Conservation (phyloP, 176 grass and related monocot species). For the Carex parvula region DNA sequence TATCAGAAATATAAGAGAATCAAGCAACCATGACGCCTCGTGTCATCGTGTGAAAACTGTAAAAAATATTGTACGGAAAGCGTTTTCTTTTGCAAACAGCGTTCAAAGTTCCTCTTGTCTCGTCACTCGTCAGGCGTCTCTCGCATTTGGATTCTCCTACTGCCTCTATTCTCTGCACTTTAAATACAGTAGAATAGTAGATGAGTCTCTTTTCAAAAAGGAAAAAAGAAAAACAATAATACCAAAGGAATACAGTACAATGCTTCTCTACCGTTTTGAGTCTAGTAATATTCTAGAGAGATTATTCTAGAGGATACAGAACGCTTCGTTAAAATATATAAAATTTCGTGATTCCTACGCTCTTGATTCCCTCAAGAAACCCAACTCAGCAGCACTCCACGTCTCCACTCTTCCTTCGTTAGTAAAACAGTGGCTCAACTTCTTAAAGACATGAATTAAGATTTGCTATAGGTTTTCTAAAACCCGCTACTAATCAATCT, state of each 20-base stretch:
- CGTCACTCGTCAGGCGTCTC: constrained; percentile 5
- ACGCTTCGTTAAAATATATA: constrained; percentile 25
- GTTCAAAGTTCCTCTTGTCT: constrained; percentile 38
- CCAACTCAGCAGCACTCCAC: not conserved
- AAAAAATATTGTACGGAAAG: not conserved
- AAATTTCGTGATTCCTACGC: constrained; percentile 4
- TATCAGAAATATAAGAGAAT: not conserved
- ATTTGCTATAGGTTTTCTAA: not conserved
- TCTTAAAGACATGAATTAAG: constrained; percentile 29
- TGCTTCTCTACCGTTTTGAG: not conserved
- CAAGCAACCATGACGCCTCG: constrained; percentile 6
- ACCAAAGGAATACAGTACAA: not conserved
- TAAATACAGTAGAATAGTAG: too few species aligned
- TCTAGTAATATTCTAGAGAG: not conserved
- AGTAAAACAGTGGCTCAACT: constrained; percentile 26
- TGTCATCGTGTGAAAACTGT: constrained; percentile 29
- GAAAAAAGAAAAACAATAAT: not conserved
- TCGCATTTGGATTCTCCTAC: too few species aligned
- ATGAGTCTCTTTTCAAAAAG: not conserved
- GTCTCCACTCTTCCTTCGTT: constrained; percentile 10
- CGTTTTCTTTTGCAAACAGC: constrained; percentile 1
- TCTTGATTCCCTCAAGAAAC: constrained; percentile 37
- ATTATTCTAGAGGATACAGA: not conserved
- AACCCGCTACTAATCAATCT: not conserved
- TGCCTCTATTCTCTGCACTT: too few species aligned